Evolutionary conservation across 441 rosid genomes (phyloP).

Genomic region (Jatropha podagrica): DNA sequence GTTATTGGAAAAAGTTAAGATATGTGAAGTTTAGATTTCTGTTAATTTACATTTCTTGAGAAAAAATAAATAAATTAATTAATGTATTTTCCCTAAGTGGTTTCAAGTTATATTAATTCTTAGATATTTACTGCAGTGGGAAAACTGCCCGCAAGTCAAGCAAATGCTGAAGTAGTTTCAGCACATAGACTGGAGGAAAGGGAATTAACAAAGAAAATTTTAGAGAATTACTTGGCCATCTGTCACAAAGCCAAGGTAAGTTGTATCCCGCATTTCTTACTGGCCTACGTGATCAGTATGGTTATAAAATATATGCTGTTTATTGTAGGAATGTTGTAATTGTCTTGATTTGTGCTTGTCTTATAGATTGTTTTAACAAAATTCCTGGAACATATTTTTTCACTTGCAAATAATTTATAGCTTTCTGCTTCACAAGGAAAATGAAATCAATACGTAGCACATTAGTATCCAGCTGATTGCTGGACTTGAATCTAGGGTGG

Average conservation of each 20-base stretch:
- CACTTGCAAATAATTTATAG: neutral
- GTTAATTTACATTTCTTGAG: neutral
- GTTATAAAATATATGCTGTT: neutral
- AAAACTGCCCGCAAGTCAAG: slow-evolving; percentile 63
- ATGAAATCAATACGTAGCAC: neutral
- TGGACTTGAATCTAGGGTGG: neutral
- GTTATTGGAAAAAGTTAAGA: neutral
- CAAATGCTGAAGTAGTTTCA: slow-evolving; percentile 44
- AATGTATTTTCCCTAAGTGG: neutral
- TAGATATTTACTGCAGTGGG: slow-evolving; percentile 47
- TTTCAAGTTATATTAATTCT: neutral
- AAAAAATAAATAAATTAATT: neutral
- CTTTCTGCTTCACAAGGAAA: neutral
- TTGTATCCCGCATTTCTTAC: neutral
- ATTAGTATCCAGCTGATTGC: neutral
- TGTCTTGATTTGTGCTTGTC: neutral
- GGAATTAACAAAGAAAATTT: slow-evolving; percentile 41
- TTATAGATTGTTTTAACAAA: neutral
- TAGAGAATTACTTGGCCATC: slow-evolving; percentile 40
- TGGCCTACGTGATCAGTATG: neutral
- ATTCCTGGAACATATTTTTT: neutral
- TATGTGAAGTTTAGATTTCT: slow-evolving; percentile 1
- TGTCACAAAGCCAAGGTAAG: slow-evolving; percentile 45
- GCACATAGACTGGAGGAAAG: slow-evolving; percentile 56
- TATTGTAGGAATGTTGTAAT: neutral